Base-by-base conservation (phyloP, 164 flowering plant species). In the Chimonanthus praecox region DNA sequence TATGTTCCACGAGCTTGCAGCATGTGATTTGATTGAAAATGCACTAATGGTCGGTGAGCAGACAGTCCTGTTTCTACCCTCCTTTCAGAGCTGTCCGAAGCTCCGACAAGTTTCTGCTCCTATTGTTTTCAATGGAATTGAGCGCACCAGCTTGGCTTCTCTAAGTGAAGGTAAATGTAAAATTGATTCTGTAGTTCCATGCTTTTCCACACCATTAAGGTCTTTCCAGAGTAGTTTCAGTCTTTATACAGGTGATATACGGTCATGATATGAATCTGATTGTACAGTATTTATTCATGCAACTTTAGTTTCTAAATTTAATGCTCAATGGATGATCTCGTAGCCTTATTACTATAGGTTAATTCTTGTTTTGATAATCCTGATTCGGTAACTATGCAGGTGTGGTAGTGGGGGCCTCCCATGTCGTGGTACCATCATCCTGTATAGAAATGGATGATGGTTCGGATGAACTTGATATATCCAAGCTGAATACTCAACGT, bases 121-220 rank as follows among this genome's bases (percentile, higher is more conserved):
- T 50, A 77, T 92, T 72, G 79, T 77, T 73, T 88, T 94, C 74
- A 82, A 84, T 77, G 78, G 92, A 44, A 76, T 88, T 71, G 88
- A 88, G 82, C 87, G 94, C 71, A 90, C 89, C 63, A 84, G 78
- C 73, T 83, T 94, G 82, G 75, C 81, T 68, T 84, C 94, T 71
- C 80, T 94, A 15, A 82, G 87, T 82, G 98, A 94, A 90, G 94
- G 98, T 94, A 78, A 63, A 49, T 62, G 16, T 48, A 8, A 50
- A 54, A 20, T 47, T 65, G 10, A 45, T 46, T 33, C 60, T 54
- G 15, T 4, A 54, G 60, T 54, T 54, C 60, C 60, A 54, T 54
- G 5, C 11, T 54, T 54, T 54, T 54, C 60, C 15, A 7, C 15
- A 0, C 15, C 4, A 16, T 16, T 54, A 54, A 13, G 60, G 15